These are phyloP conservation scores for Scenedesmus sp. DNA, from an alignment of 163 green algal species.

Conservation along the genomic window DNA sequence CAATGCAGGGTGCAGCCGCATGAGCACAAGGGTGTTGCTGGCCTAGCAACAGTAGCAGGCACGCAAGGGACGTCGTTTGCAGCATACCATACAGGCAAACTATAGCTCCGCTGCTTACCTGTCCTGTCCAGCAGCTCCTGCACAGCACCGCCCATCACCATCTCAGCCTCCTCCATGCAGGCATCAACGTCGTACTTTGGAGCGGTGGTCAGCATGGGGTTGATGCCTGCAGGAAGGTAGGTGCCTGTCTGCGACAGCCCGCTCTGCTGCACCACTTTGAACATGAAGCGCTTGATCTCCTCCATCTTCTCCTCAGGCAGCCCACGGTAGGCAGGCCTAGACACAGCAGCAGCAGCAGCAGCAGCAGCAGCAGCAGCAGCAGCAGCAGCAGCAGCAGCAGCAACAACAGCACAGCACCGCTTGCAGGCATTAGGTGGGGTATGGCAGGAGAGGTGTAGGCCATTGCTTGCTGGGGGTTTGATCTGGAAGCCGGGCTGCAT, in stretches of 20 bases:
- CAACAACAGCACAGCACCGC: too few species aligned
- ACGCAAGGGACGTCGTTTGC: too few species aligned
- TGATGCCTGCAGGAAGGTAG: conserved; percentile 58
- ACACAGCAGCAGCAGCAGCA: neutral
- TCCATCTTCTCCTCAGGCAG: conserved; percentile 25
- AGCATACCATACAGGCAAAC: too few species aligned
- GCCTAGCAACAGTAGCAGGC: neutral
- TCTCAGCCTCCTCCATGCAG: conserved; percentile 35
- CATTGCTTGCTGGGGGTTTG: too few species aligned
- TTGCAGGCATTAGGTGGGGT: too few species aligned
- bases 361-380: neutral
- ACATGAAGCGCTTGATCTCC: conserved; percentile 28
- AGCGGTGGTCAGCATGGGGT: conserved; percentile 47
- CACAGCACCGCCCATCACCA: conserved; percentile 50
- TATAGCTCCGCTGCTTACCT: neutral
- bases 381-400: too few species aligned
- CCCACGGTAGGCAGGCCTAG: neutral
- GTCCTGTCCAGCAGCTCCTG: conserved; percentile 37
- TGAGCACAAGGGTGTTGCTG: neutral
- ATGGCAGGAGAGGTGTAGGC: too few species aligned
- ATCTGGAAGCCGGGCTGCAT: too few species aligned
- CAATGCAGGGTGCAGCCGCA: neutral
- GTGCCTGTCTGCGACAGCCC: conserved; percentile 49
- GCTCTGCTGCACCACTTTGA: conserved; percentile 35
- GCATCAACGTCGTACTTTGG: conserved; percentile 34